Conservation (phyloP, 225 moss, liverwort and hornwort genomes). For the Rhytidiadelphus loreus region DNA sequence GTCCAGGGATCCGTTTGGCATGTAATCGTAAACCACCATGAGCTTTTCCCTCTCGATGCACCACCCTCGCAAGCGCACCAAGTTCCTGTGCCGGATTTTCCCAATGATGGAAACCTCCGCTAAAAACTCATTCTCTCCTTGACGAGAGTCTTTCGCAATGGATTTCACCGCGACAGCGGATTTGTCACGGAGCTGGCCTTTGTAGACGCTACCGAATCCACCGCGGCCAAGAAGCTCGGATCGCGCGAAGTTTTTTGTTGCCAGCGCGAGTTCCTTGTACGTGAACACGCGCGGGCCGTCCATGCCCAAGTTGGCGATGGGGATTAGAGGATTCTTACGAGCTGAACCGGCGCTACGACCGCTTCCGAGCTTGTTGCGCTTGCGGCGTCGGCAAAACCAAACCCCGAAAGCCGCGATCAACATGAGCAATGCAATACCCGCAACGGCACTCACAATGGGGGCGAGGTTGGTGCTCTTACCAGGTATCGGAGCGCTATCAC, state of each 20-base stretch:
- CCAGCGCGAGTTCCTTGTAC: conserved; percentile 27
- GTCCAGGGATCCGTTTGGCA: conserved; percentile 46
- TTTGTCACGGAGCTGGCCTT: conserved; percentile 31
- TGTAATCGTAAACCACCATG: conserved; percentile 49
- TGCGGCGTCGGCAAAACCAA: conserved; percentile 13
- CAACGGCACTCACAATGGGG: background rate
- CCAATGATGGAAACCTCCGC: conserved; percentile 51
- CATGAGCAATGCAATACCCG: background rate
- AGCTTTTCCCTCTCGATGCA: conserved; percentile 73
- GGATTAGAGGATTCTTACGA: conserved; percentile 14
- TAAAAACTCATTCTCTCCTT: conserved; percentile 41
- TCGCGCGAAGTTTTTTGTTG: conserved; percentile 35
- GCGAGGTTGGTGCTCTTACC: background rate
- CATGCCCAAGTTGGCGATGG: conserved; percentile 20
- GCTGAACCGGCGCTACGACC: background rate
- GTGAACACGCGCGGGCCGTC: conserved; percentile 47
- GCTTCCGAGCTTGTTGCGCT: background rate
- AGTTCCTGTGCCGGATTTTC: conserved; percentile 45
- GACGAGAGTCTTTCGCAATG: conserved; percentile 30
- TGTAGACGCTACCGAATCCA: conserved; percentile 44
- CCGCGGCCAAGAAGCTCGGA: conserved; percentile 36
- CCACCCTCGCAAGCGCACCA: conserved; percentile 70
- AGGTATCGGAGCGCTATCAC: background rate
- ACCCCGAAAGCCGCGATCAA: background rate
- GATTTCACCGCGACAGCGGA: conserved; percentile 35